These are phyloP conservation scores for Incumbomyces lentus DNA, from an alignment of 2,329 filamentous ascomycete species.

Conservation along the genomic window DNA sequence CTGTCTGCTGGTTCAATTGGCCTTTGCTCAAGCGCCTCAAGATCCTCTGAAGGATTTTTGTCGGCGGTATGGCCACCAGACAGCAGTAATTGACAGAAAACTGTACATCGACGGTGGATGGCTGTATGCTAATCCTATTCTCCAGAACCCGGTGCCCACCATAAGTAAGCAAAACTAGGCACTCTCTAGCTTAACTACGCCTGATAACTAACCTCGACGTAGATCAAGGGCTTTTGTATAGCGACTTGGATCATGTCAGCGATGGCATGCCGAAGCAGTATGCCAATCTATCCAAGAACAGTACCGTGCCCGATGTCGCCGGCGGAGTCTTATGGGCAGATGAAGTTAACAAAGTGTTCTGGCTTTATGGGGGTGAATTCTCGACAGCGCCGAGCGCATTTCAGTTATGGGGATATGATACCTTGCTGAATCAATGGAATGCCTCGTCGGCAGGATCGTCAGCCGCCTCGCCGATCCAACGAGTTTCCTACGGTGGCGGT, in stretches of 20 bases:
- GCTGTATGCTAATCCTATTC: conserved; percentile 44
- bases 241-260: conserved; percentile 42
- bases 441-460: conserved; percentile 28
- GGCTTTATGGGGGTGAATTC: conserved; percentile 53
- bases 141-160: conserved; percentile 41
- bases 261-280: conserved; percentile 43
- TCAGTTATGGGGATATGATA: conserved; percentile 48
- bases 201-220: neutral
- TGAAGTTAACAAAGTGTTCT: conserved; percentile 52
- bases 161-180: conserved; percentile 37
- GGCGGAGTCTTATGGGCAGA: conserved; percentile 50
- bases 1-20: too few species aligned
- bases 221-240: conserved; percentile 48
- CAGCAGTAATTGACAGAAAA: conserved; percentile 47
- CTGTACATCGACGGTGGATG: conserved; percentile 55
- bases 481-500: conserved; percentile 49
- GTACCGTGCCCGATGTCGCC: conserved; percentile 42
- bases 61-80: conserved; percentile 49
- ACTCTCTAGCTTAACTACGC: neutral
- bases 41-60: conserved; percentile 48
- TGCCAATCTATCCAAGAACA: conserved; percentile 50
- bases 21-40: conserved; percentile 20
- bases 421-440: conserved; percentile 47
- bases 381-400: conserved; percentile 34
- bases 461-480: conserved; percentile 28